A percentile compares a stretch with the other conserved stretches of the same genome.
Conservation (phyloP, 768 basidiomycete genomes). For the Suillus spraguei region DNA sequence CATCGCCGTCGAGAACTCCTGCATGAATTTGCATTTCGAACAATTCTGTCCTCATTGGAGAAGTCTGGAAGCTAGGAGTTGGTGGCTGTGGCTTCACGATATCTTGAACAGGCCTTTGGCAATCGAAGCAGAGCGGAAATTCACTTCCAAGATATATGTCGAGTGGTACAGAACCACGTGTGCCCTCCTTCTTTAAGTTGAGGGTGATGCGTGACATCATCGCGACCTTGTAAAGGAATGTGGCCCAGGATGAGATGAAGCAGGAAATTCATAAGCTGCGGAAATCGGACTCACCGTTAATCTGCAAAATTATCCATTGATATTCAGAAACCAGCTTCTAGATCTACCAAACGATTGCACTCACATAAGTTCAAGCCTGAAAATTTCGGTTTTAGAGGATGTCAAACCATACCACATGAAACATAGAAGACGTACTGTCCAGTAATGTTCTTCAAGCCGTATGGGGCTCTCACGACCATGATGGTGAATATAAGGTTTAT, state of each 20-base stretch:
- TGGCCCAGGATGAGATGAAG: background rate
- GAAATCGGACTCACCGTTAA: slow-evolving; percentile 1
- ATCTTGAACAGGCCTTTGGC: background rate
- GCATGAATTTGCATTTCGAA: background rate
- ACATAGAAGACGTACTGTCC: slow-evolving; percentile 29
- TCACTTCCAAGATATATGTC: background rate
- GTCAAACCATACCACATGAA: background rate
- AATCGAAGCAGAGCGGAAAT: background rate
- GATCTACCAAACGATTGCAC: background rate
- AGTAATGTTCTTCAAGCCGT: slow-evolving; percentile 37
- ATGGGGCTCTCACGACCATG: slow-evolving; percentile 37
- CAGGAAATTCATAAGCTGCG: background rate
- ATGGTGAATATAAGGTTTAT: slow-evolving; percentile 40
- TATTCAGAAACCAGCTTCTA: background rate
- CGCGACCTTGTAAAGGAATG: slow-evolving; percentile 41
- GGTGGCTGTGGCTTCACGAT: background rate
- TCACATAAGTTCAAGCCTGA: slow-evolving; percentile 7
- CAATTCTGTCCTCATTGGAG: background rate
- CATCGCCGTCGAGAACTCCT: background rate
- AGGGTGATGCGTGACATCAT: slow-evolving; percentile 75
- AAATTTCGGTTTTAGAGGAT: background rate
- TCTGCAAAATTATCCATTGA: background rate
- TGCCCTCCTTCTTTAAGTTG: slow-evolving; percentile 48
- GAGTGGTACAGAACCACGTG: background rate
- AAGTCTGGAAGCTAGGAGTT: background rate